These are phyloP conservation scores for Xylariaceae sp. DNA, from an alignment of 2,329 filamentous ascomycete species.

Conservation along the genomic window DNA sequence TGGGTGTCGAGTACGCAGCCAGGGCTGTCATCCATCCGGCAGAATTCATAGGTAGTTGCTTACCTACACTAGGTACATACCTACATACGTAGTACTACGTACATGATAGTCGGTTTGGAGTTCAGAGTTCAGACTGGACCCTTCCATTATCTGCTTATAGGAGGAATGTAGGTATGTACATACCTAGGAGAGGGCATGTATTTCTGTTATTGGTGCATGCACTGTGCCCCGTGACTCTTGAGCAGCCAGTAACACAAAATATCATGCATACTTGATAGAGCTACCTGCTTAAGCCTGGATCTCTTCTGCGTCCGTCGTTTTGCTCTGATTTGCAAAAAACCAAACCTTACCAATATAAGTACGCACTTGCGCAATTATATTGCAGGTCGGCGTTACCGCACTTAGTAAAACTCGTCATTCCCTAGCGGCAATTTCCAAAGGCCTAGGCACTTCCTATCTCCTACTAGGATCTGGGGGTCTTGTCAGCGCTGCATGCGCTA, in stretches of 20 bases:
- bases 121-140: too few species aligned
- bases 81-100: not conserved
- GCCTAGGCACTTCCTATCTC: not conserved
- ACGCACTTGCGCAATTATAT: not conserved
- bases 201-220: too few species aligned
- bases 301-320: conserved; percentile 3
- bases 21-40: too few species aligned
- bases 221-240: too few species aligned
- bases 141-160: too few species aligned
- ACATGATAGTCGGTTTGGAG: not conserved
- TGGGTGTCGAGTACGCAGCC: not conserved
- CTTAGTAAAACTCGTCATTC: conserved; percentile 13
- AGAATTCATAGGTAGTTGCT: too few species aligned
- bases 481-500: conserved; percentile 6
- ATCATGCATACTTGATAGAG: too few species aligned
- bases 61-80: not conserved
- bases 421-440: conserved; percentile 1
- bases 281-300: conserved; percentile 24
- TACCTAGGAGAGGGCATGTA: not conserved
- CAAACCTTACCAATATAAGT: not conserved
- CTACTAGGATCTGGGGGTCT: too few species aligned
- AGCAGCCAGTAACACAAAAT: conserved; percentile 5
- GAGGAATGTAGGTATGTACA: too few species aligned
- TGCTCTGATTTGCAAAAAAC: not conserved
- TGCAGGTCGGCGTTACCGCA: conserved; percentile 2